These are phyloP conservation scores for Globisporangium spinosum DNA, from an alignment of 352 stramenopile species.

Conservation along the genomic window DNA sequence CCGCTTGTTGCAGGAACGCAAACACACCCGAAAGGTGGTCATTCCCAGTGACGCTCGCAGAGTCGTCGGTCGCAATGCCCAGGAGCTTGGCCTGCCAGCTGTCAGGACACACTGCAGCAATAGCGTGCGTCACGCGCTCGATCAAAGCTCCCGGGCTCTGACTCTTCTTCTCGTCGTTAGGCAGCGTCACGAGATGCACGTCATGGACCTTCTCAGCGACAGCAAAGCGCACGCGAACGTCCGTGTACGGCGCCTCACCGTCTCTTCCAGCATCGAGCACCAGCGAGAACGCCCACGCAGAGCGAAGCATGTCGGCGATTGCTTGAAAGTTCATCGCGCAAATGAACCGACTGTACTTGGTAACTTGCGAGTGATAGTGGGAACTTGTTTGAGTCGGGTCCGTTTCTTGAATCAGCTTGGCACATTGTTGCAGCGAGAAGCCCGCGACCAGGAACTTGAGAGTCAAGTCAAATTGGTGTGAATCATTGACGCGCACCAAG, in stretches of 20 bases:
- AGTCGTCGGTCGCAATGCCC: slow-evolving; percentile 11
- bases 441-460: neutral
- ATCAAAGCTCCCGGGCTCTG: neutral
- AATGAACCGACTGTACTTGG: neutral
- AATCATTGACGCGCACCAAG: slow-evolving; percentile 4
- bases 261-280: slow-evolving; percentile 3
- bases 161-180: neutral
- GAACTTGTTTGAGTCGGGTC: neutral
- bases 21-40: neutral
- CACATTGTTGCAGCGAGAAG: slow-evolving; percentile 10
- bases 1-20: slow-evolving; percentile 4
- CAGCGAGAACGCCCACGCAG: slow-evolving; percentile 14
- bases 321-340: slow-evolving; percentile 13
- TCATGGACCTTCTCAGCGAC: slow-evolving; percentile 7
- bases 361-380: neutral
- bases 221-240: slow-evolving; percentile 13
- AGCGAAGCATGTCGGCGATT: neutral
- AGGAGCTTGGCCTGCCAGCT: slow-evolving; percentile 12
- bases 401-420: neutral
- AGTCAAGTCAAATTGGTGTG: neutral
- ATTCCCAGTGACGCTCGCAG: neutral
- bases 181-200: slow-evolving; percentile 4
- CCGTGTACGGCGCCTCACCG: neutral
- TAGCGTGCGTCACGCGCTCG: slow-evolving; percentile 5
- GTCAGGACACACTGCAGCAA: neutral